Evolutionary conservation across 306 rosid species (phyloP), one percentile per base, ranked within the genome.

Genomic region (Cucurbita maxima): DNA sequence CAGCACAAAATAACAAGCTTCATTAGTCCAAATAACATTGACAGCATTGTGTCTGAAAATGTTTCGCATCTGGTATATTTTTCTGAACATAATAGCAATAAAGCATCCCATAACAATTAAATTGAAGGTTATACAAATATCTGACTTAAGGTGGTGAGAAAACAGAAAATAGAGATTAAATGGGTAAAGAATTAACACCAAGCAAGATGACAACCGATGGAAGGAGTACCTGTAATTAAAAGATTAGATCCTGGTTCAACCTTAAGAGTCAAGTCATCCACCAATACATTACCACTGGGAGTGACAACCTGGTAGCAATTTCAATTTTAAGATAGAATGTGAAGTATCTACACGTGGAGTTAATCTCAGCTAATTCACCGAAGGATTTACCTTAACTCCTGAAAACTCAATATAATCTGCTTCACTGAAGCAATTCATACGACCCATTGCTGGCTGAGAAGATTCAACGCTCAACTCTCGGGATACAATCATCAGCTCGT

Each of bases 221-320:
- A 73, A 10, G 55, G 10, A 74, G 64, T 88, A 94, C 98, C 98
- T 87, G 98, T 94, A 76, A 94, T 94, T 83, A 94, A 82, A 68
- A 91, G 92, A 87, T 95, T 95, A 57, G 96, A 95, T 78, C 99
- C 99, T 60, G 92, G 73, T 55, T 89, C 91, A 76, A 95, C 91
- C 87, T 81, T 86, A 66, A 95, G 92, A 51, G 85, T 86, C 90
- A 95, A 82, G 75, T 88, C 77, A 81, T 89, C 96, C 84, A 95
- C 99, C 91, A 95, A 88, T 81, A 89, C 90, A 81, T 95, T 91
- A 72, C 87, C 90, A 58, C 97, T 88, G 47, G 99, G 99, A 10
- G 99, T 91, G 72, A 95, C 97, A 73, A 95, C 97, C 99, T 95
- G 91, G 44, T 77, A 60, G 40, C 81, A 51, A 80, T 54, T 61